Base-by-base conservation (phyloP, 768 basidiomycete species). In the Coprinopsis marcescibilis region DNA sequence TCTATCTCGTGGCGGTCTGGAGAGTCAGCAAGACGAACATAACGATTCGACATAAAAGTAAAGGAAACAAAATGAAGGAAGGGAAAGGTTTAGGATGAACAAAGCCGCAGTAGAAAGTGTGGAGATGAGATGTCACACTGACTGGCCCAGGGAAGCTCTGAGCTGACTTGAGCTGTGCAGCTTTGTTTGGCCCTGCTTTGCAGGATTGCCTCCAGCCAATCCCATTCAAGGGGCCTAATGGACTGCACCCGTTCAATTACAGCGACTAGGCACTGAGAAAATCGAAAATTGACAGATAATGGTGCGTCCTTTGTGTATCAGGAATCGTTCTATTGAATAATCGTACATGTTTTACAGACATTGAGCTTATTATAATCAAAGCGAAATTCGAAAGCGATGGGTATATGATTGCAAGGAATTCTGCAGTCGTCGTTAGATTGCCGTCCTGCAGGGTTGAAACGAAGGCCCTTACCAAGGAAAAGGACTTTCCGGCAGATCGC, bases 21-120 rank as follows among this genome's bases (percentile, higher is more conserved):
- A 17, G 76, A 72, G 53, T 76, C 81, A 10, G 83, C 80, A 36
- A 88, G 65, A 49, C 85, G 79, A 1, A 80, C 78, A 73, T 89
- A 89, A 55, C 79, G 77, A 54, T 70, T 73, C 55, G 81, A 61
- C 73, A 75, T 75, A 47, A 38, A 52, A 48, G 41, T 47, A 43
- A 10, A 20, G 19, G 23, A 34, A 42, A 42, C n/a, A 23, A 35
- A 33, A 36, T 37, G 39, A 42, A 42, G 37, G 37, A 48, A 36
- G 24, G 27, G 15, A 38, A 20, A 47, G 25, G 30, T 32, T 26
- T 38, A 43, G 4, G 23, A 40, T 14, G 27, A 43, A 30, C 8
- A 4, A 12, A 4, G 41, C 14, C 41, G 41, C 39, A 40, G 21
- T 40, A 37, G 17, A 17, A 7, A 19, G 10, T 37, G 35, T 7